phyloP scores from a whole-genome alignment of 345 rosid genomes.

The Dipteronia sinensis region DNA sequence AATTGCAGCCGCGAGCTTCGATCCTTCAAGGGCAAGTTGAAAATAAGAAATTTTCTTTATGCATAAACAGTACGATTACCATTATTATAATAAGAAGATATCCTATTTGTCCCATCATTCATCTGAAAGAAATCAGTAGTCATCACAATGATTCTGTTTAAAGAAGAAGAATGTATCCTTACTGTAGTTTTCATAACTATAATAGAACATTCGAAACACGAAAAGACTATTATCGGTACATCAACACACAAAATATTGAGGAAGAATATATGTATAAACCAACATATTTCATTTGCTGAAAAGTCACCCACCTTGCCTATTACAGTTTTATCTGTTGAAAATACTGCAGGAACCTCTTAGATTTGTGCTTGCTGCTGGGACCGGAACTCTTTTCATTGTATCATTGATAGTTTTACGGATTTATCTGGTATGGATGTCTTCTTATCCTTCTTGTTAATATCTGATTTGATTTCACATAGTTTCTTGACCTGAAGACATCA shows the following conservation, averaged over 20 bases:
- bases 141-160: background rate
- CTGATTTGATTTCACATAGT: background rate
- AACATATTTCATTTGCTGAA: background rate
- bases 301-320: background rate
- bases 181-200: background rate
- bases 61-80: background rate
- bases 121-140: background rate
- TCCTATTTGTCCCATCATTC: background rate
- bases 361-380: constrained; percentile 87
- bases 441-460: background rate
- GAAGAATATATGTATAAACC: background rate
- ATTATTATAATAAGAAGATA: background rate
- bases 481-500: background rate
- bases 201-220: background rate
- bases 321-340: constrained; percentile 7
- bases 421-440: constrained; percentile 62
- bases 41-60: background rate
- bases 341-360: constrained; percentile 79
- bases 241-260: background rate
- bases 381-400: constrained; percentile 86
- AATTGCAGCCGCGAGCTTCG: constrained; percentile 91
- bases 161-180: too few relatives aligned
- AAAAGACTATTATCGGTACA: background rate
- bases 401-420: constrained; percentile 79
- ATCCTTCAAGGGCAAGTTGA: constrained; percentile 73